Evolutionary conservation across 148 eudicot genomes (phyloP), one percentile per base, ranked within the genome.

Genomic region (Suaeda aralocaspica): DNA sequence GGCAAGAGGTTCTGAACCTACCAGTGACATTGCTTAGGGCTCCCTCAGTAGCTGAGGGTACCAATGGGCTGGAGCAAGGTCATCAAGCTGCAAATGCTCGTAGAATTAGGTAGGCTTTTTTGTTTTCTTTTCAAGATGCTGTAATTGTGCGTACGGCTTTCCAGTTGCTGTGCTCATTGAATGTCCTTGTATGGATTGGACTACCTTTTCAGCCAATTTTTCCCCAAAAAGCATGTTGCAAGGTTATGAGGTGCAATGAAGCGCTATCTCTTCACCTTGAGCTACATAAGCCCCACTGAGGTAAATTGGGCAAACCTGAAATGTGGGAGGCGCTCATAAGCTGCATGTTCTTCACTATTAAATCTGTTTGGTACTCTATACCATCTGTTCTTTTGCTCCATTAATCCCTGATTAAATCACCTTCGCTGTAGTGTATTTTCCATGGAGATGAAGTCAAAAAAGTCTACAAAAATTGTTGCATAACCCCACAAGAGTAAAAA

Each of bases 1-100:
- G 90, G 22, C 88, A 80, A 67, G 98, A 90, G 80, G 96, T 93
- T 71, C 50, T 57, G 15, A 93, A 93, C 82, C 83, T 93, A 67
- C 98, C 98, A 6, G 98, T 90, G 71, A 88, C 89, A 55, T 85
- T 93, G 80, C 92, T 93, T 76, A 82, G 98, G 31, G 66, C 84
- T 64, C 66, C 89, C 66, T 80, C 78, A 58, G 31, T 50, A 56
- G 59, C 42, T 70, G 90, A 76, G 66, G 82, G 82, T 74, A 79
- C 69, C 66, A 75, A 68, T 59, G 71, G 70, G n/a, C 71, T 63
- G 46, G 84, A 76, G 44, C 81, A 72, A 49, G 72, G 62, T 68
- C 86, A 36, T 48, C 84, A 78, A 11, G 65, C n/a, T 72, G 24
- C 70, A 55, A 67, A 75, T 72, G 41, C 92, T 59, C 68, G 67